Percentiles rank a stretch among this genome's conserved stretches.
Conservation (phyloP, 768 basidiomycete genomes). For the Terana coerulea region DNA sequence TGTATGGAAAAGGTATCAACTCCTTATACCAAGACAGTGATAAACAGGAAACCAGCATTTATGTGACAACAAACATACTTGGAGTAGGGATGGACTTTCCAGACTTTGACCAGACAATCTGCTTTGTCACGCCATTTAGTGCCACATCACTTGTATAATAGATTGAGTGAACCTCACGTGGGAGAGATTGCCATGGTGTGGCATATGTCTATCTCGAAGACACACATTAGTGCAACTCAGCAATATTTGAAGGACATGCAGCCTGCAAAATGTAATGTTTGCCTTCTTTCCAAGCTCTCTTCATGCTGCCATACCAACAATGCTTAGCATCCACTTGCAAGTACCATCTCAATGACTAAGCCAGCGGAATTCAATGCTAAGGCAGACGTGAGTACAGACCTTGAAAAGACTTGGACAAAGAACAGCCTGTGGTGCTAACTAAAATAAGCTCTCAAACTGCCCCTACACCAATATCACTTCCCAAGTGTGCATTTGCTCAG, state of each 20-base stretch:
- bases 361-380: background rate
- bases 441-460: background rate
- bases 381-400: background rate
- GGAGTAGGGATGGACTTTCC: constrained; percentile 2
- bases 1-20: background rate
- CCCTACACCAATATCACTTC: background rate
- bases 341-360: background rate
- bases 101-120: constrained; percentile 4
- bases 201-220: constrained; percentile 7
- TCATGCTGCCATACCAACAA: background rate
- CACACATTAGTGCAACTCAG: background rate
- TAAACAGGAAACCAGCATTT: constrained; percentile 2
- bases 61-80: constrained; percentile 4
- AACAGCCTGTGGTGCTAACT: background rate
- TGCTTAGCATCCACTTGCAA: background rate
- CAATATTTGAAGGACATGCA: background rate
- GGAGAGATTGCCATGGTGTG: background rate
- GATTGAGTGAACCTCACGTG: constrained; percentile 1
- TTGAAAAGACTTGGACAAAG: background rate
- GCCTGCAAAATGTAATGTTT: background rate
- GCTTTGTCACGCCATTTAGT: constrained; percentile 2
- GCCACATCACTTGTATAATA: background rate
- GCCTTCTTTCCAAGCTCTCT: background rate
- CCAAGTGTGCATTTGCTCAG: background rate
- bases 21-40: constrained; percentile 3